Base-by-base conservation (phyloP, 805 yeast species). In the Myxozyma neotropica region DNA sequence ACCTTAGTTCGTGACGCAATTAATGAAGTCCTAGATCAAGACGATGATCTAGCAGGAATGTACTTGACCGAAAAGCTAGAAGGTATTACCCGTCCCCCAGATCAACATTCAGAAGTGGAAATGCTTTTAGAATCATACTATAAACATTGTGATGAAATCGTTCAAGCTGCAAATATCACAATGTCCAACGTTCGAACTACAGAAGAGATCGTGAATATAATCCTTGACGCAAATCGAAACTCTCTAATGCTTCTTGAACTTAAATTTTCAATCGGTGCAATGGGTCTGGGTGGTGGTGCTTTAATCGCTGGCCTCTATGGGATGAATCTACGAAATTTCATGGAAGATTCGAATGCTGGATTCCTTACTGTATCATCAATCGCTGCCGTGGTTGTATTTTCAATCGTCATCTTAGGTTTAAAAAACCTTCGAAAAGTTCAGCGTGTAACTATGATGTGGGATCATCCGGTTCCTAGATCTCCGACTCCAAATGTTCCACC, bases 181-280 rank as follows among this genome's bases (percentile, higher is more conserved):
- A 81, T 84, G 33, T 81, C 88, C n/a, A 92, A 93, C 71, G 93
- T 94, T 55, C 83, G 83, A 64, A 89, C 96, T 21, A 92, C 97
- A 0, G 98, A 94, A 72, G 99, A 94, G 72, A 91, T 94, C 68
- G 91, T 92, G 61, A 91, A 91, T 69, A 92, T 94, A 65, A 87
- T 94, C 24, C 75, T 94, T 59, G 99, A 94, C 71, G 87, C 97
- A 0, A 93, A 94, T 73, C 82, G 99, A 73, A 94, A 94, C 73
- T 90, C 93, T 66, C 78, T 94, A 61, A 91, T 94, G 97, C 38
- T 68, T 36, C 77, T 94, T 40, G 96, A 96, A 2, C 77, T 94
- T 57, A 81, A 87, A 67, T 89, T 90, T 71, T 86, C 94, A 52
- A 84, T 90, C 26, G 94, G 96, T 0, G 79, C 95, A 57, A 75